Evolutionary conservation across 768 basidiomycete genomes (phyloP).

Genomic region (Naganishia vishniacii): DNA sequence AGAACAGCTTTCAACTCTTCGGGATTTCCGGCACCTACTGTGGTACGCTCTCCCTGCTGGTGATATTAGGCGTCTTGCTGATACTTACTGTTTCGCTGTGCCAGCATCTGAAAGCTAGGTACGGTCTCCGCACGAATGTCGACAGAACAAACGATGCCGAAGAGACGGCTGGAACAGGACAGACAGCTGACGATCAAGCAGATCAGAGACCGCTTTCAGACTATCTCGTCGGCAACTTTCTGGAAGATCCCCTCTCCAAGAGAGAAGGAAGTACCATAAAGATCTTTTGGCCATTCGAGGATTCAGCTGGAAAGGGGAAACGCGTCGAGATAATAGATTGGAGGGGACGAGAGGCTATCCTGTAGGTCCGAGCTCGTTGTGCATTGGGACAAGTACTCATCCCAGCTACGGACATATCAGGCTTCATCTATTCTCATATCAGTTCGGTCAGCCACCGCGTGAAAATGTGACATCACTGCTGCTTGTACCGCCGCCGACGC

Average conservation of each 20-base stretch:
- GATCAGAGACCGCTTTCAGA: conserved; percentile 21
- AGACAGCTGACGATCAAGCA: background rate
- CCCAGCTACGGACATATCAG: background rate
- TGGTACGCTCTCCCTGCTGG: background rate
- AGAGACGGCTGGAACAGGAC: background rate
- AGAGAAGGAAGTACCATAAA: background rate
- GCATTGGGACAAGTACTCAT: too few relatives aligned
- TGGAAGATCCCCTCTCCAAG: conserved; percentile 24
- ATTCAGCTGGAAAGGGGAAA: background rate
- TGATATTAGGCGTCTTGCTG: background rate
- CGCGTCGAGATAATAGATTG: conserved; percentile 17
- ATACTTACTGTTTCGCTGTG: background rate
- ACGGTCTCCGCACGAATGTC: conserved; percentile 15
- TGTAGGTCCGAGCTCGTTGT: conserved; percentile 10
- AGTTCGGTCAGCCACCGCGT: conserved; percentile 33
- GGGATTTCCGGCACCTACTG: background rate
- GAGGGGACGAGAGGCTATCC: conserved; percentile 27
- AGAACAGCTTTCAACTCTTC: conserved; percentile 14
- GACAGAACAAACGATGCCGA: background rate
- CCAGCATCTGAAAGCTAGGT: conserved; percentile 9
- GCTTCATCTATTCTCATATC: conserved; percentile 28
- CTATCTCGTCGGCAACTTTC: conserved; percentile 19
- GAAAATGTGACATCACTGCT: conserved; percentile 40
- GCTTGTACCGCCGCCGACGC: conserved; percentile 40
- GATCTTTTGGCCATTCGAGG: conserved; percentile 15